Conservation (phyloP, 345 rosid genomes). For the Arabidopsis arenosa region DNA sequence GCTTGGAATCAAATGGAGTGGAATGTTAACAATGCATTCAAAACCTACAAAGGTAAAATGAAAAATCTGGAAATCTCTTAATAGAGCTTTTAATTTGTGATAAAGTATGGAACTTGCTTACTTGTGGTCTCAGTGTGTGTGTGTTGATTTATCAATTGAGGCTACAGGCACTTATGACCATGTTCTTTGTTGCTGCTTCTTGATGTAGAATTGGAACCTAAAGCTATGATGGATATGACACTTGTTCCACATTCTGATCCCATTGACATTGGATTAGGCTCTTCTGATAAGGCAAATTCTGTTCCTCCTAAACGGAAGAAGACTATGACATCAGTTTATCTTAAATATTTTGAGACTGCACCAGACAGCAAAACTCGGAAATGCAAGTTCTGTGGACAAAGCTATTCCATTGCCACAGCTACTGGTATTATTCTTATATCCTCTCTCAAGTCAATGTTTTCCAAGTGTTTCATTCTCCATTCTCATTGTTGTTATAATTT, state of each 20-base stretch:
- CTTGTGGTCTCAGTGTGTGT: background rate
- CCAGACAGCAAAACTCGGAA: conserved; percentile 83
- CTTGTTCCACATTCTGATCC: conserved; percentile 66
- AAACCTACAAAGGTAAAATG: conserved; percentile 73
- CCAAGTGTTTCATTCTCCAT: too few relatives aligned
- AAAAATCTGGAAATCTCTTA: background rate
- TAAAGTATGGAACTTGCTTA: conserved; percentile 13
- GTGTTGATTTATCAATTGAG: background rate
- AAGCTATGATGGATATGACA: conserved; percentile 75
- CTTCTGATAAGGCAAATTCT: conserved; percentile 69
- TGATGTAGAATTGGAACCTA: conserved; percentile 74
- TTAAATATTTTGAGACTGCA: conserved; percentile 86
- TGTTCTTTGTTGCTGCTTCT: conserved; percentile 34
- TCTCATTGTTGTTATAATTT: too few relatives aligned
- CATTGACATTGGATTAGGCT: conserved; percentile 67
- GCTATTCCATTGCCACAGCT: conserved; percentile 93
- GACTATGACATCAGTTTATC: conserved; percentile 97
- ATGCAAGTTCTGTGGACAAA: conserved; percentile 95
- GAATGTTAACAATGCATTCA: conserved; percentile 76
- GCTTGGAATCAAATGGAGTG: conserved; percentile 73
- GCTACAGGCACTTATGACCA: conserved; percentile 1
- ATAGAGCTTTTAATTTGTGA: conserved; percentile 6
- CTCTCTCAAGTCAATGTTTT: background rate
- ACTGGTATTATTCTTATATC: conserved; percentile 57
- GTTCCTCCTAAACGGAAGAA: conserved; percentile 78